Percentiles rank a stretch among this genome's conserved stretches.
phyloP scores from a whole-genome alignment of 2,329 filamentous ascomycete genomes.

The Ceratocystis alfenasii region DNA sequence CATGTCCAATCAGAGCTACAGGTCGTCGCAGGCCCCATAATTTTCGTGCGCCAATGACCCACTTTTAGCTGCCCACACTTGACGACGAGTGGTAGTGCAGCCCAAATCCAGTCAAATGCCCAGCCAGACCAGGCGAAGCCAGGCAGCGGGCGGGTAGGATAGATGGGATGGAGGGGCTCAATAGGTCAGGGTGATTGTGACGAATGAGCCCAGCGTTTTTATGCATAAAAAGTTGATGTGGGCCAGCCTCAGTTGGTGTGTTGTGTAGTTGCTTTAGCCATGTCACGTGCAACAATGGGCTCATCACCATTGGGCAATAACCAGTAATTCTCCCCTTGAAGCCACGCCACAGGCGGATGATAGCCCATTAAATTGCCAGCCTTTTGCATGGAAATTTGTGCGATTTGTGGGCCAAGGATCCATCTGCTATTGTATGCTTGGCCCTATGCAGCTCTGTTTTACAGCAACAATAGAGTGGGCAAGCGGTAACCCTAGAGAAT shows the following conservation, averaged over 20 bases:
- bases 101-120: not conserved
- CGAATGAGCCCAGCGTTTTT: too few relatives aligned
- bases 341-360: too few relatives aligned
- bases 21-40: constrained; percentile 10
- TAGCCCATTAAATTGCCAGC: not conserved
- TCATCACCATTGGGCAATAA: too few relatives aligned
- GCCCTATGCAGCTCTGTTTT: not conserved
- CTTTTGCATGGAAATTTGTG: not conserved
- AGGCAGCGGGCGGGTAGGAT: not conserved
- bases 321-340: too few relatives aligned
- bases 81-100: constrained; percentile 14
- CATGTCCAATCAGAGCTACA: constrained; percentile 9
- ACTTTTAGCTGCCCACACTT: constrained; percentile 21
- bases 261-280: too few relatives aligned
- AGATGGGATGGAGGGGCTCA: not conserved
- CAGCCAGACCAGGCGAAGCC: not conserved
- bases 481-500: too few relatives aligned
- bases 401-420: not conserved
- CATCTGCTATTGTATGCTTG: not conserved
- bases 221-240: too few relatives aligned
- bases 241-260: too few relatives aligned
- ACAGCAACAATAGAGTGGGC: not conserved
- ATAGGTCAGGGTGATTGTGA: not conserved
- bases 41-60: constrained; percentile 20
- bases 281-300: too few relatives aligned